Conservation (phyloP, 2,329 filamentous ascomycete species). For the Aspergillus ochraceoroseus region DNA sequence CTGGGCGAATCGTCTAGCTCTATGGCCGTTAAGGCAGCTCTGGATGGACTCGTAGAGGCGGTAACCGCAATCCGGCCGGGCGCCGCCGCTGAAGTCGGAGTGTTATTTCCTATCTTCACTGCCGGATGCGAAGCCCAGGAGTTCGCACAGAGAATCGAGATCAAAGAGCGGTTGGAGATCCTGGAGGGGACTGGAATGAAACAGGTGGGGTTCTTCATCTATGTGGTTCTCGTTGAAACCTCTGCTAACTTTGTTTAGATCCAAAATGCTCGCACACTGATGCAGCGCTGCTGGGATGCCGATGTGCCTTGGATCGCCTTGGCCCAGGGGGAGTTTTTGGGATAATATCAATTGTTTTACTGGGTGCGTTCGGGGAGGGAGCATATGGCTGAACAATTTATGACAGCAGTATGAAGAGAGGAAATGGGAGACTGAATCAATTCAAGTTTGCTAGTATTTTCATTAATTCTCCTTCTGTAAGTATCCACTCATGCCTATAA, state of each 20-base stretch:
- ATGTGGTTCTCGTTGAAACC: too few species aligned
- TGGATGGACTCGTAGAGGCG: constrained; percentile 59
- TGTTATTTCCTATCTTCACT: constrained; percentile 77
- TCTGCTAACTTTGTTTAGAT: constrained; percentile 27
- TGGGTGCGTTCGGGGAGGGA: too few species aligned
- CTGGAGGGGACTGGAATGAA: constrained; percentile 72
- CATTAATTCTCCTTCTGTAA: not conserved
- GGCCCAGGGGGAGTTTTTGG: constrained; percentile 39
- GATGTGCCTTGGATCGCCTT: constrained; percentile 39
- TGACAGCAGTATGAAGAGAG: too few species aligned
- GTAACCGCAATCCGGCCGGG: constrained; percentile 60
- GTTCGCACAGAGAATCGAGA: constrained; percentile 52
- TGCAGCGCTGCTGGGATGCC: constrained; percentile 41
- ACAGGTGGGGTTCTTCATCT: constrained; percentile 55
- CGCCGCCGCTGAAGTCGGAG: constrained; percentile 67
- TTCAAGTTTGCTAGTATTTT: not conserved
- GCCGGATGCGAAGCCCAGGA: constrained; percentile 69
- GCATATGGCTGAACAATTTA: too few species aligned
- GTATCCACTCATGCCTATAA: not conserved
- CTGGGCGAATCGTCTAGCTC: constrained; percentile 57
- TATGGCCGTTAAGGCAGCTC: constrained; percentile 57
- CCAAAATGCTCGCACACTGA: constrained; percentile 38
- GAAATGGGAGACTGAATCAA: constrained; percentile 3
- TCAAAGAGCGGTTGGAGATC: constrained; percentile 61
- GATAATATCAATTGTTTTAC: too few species aligned